Conservation (phyloP, 129 eudicot genomes). For the Saussurea involucrata region DNA sequence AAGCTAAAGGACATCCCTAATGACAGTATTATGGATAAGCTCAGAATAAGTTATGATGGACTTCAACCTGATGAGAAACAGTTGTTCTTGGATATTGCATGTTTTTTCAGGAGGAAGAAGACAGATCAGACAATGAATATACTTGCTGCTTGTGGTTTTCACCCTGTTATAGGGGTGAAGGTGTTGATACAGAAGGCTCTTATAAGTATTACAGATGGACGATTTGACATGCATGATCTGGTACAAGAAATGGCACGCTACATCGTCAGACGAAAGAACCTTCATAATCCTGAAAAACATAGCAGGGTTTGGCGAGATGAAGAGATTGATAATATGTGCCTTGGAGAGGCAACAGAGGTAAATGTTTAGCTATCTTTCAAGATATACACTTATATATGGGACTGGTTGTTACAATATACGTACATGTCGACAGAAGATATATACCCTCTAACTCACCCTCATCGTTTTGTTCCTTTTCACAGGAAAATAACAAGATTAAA, state of each 20-base stretch:
- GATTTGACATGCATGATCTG: conserved; percentile 12
- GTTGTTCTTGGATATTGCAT: conserved; percentile 7
- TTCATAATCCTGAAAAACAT: conserved; percentile 11
- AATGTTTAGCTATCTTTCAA: not conserved
- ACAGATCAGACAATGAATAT: not conserved
- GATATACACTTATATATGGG: not conserved
- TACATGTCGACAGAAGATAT: not conserved
- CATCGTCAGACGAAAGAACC: conserved; percentile 6
- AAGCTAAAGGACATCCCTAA: not conserved
- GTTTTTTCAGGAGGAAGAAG: conserved; percentile 6
- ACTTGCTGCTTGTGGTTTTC: not conserved
- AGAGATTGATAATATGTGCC: not conserved
- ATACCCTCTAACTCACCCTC: not conserved
- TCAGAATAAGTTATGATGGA: conserved; percentile 5
- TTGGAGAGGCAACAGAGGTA: not conserved
- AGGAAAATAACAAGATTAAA: not conserved
- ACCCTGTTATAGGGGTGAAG: not conserved
- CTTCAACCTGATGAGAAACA: not conserved
- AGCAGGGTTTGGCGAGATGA: conserved; percentile 12
- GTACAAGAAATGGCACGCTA: conserved; percentile 14
- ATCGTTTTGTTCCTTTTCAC: not conserved
- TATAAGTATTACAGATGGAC: not conserved
- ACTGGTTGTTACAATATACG: not conserved
- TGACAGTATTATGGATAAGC: not conserved
- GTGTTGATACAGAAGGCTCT: not conserved